Base-by-base conservation (phyloP, 2,329 filamentous ascomycete species). In the Cladosporium sp. region DNA sequence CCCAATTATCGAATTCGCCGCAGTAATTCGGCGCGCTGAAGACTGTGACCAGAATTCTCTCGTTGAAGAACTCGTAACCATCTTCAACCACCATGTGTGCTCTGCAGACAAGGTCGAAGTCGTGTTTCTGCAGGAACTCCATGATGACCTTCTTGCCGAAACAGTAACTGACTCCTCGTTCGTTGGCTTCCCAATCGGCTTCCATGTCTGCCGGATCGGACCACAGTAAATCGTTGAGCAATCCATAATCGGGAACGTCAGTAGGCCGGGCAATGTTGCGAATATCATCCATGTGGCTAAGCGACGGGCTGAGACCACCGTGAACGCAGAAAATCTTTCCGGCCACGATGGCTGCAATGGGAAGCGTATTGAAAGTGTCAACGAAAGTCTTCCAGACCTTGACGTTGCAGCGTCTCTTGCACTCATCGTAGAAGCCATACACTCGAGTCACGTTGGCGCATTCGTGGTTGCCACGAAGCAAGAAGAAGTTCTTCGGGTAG, bases 41-140 rank as follows among this genome's bases (percentile, higher is more conserved):
- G 1, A 99, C 93, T 2, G 94, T 99, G 45, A 99, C 94, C 59
- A 99, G 75, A 45, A 97, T 89, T 58, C 94, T 83, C 72, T 99
- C 94, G 61, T 90, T 96, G 74, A 97, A 99, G 74, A 99, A 99
- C 70, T 99, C 94, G 74, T 99, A 99, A 10, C 94, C 94, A 71
- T 99, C 94, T 74, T 99, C 94, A 20, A 99, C 94, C 53, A 99
- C 94, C 94, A 97, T 97, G 76, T 99, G 94, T 49, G 94, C 94
- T 64, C 94, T 87, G 72, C 94, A 99, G 53, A 99, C 93, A 51
- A 99, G 79, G 73, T 99, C 94, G 71, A 99, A 97, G 74, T 99
- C 94, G 71, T 99, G 94, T 57, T 89, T 85, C 59, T 91, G 88
- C 62, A 99, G 77, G 72, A 99, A 99, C 67, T 97, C 91, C 73